These are phyloP conservation scores for Vanilla planifolia DNA, from an alignment of 106 monocot genomes.

Conservation along the genomic window DNA sequence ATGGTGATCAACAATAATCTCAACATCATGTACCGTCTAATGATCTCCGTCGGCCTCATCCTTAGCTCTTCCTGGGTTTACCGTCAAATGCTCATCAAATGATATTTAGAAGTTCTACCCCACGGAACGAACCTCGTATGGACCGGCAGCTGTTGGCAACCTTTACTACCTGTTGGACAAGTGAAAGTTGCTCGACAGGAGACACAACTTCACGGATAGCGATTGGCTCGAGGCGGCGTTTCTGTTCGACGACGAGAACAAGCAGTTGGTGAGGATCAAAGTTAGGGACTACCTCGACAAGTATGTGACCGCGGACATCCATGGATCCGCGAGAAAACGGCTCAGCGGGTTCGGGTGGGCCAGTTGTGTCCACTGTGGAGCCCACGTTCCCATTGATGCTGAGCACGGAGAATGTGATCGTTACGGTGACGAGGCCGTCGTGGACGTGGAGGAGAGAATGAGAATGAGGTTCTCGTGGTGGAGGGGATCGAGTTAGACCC, in stretches of 20 bases:
- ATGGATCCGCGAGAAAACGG: too few relatives aligned
- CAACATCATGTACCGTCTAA: constrained; percentile 47
- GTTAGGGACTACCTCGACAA: constrained; percentile 8
- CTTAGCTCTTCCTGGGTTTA: constrained; percentile 41
- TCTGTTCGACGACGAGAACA: constrained; percentile 17
- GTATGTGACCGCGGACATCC: too few relatives aligned
- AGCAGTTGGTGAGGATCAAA: constrained; percentile 12
- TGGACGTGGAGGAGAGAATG: too few relatives aligned
- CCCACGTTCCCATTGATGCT: too few relatives aligned
- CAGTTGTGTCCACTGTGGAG: too few relatives aligned
- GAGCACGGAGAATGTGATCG: too few relatives aligned
- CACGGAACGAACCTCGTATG: constrained; percentile 33
- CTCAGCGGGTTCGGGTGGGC: too few relatives aligned
- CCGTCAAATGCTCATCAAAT: constrained; percentile 23
- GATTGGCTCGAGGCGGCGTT: constrained; percentile 14
- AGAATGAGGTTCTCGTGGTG: too few relatives aligned
- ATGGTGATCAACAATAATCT: constrained; percentile 43
- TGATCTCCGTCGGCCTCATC: constrained; percentile 38
- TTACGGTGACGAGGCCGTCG: too few relatives aligned
- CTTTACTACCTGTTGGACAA: constrained; percentile 45
- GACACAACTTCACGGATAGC: constrained; percentile 10
- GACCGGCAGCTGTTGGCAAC: constrained; percentile 16
- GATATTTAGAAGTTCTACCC: too few relatives aligned
- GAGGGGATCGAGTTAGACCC: too few relatives aligned
- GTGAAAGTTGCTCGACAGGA: constrained; percentile 23